Base-by-base conservation (phyloP, 2,329 filamentous ascomycete genomes). In the Leptographium radiaticola region DNA sequence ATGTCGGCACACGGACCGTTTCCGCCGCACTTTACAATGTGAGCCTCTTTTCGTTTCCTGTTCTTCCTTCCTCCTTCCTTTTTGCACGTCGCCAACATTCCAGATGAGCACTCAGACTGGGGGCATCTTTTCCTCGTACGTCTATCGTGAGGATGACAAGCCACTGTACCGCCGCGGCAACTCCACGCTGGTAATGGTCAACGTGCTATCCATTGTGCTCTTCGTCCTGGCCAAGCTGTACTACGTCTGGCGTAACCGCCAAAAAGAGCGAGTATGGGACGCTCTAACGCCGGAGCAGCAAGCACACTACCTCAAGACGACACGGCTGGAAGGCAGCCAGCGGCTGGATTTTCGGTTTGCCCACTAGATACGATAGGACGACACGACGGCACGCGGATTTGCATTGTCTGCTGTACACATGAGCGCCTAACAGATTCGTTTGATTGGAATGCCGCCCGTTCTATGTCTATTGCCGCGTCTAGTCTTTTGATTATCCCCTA, bases 191-290 rank as follows among this genome's bases (percentile, higher is more conserved):
- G 43, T 62, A 2, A 53, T 2, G 69, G 71, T 59, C 68, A 68
- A 69, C 2, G 66, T 67, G 1, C 71, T 70, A 55, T 78, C 79
- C 52, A 69, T 80, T 30, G 60, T 68, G 1, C 54, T 77, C 5
- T 77, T 79, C 47, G 56, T 74, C 1, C 66, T 67, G 0, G 69
- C 73, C 18, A 80, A 80, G 62, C 44, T 68, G 1, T 81, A 77
- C 60, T 82, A 82, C 58, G 62, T 75, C 1, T 63, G 59, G 52
- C 66, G 74, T 7, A 81, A 81, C 56, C 68, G 64, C 57, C 61
- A 58, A 18, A 67, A 71, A 31, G 72, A 73, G 18, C 57, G 55
- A 18, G 67, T 67, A 39, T 80, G 77, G 76, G 62, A 68, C 30
- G 64, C 63, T 2, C 73, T 80, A 73, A 70, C 63, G 4, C 61